Percentiles rank a stretch among this genome's conserved stretches.
Conservation (phyloP, 768 basidiomycete genomes). For the Postia placenta region DNA sequence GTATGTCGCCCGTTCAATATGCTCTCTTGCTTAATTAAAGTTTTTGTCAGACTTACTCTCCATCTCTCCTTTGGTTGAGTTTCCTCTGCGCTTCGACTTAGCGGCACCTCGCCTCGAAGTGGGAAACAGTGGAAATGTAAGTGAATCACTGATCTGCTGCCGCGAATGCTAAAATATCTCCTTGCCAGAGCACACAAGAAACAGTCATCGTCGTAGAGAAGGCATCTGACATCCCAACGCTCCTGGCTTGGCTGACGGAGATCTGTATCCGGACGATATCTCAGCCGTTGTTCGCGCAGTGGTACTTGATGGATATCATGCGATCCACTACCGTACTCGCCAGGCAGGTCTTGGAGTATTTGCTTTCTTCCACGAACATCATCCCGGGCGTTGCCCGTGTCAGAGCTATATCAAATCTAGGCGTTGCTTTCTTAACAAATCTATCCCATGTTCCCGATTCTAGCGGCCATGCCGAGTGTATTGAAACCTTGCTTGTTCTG, state of each 20-base stretch:
- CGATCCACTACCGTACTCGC: slow-evolving; percentile 36
- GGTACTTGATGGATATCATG: slow-evolving; percentile 44
- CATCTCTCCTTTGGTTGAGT: neutral
- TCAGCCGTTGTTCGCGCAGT: slow-evolving; percentile 38
- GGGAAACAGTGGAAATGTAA: neutral
- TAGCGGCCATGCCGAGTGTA: slow-evolving; percentile 9
- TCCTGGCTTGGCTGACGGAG: slow-evolving; percentile 42
- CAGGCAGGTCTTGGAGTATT: slow-evolving; percentile 36
- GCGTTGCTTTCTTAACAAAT: slow-evolving; percentile 17
- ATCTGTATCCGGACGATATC: slow-evolving; percentile 36
- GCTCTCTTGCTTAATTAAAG: neutral
- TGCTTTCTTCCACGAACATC: slow-evolving; percentile 33
- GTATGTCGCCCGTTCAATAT: neutral
- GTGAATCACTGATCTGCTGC: neutral
- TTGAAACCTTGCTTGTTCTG: slow-evolving; percentile 26
- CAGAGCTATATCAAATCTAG: slow-evolving; percentile 34
- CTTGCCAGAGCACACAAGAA: neutral
- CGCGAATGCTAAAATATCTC: neutral
- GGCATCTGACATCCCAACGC: slow-evolving; percentile 35
- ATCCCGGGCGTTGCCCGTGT: slow-evolving; percentile 28
- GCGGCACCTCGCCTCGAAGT: neutral
- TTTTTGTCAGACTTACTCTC: neutral
- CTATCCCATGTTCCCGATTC: slow-evolving; percentile 1
- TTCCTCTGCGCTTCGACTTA: neutral
- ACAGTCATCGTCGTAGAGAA: slow-evolving; percentile 3